These are phyloP conservation scores for Aristolochia fimbriata DNA, from an alignment of 164 flowering plant species.

Conservation along the genomic window DNA sequence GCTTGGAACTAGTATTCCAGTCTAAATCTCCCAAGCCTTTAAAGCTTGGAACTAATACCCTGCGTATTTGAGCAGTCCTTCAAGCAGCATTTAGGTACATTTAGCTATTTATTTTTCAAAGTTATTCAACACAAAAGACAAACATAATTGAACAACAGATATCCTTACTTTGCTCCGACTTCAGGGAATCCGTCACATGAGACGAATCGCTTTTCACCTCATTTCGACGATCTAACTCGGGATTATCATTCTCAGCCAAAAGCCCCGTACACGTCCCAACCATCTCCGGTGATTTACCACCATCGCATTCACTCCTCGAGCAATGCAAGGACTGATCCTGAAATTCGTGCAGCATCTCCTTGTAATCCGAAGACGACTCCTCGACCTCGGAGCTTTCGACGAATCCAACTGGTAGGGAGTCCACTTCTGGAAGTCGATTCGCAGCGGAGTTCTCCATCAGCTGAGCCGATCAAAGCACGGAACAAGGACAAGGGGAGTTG, in stretches of 20 bases:
- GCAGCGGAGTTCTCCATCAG: conserved; percentile 46
- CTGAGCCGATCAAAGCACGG: too few relatives aligned
- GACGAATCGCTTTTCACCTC: conserved; percentile 1
- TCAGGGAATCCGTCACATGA: conserved; percentile 11
- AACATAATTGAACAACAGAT: background rate
- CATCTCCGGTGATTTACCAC: conserved; percentile 1
- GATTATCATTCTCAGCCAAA: conserved; percentile 7
- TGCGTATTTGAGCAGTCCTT: background rate
- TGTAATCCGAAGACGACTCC: conserved; percentile 24
- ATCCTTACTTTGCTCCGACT: conserved; percentile 21
- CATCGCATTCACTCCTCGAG: conserved; percentile 3
- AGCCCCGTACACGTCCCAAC: conserved; percentile 2
- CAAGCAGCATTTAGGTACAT: background rate
- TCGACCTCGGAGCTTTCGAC: conserved; percentile 51
- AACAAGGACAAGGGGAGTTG: too few relatives aligned
- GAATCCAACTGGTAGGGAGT: conserved; percentile 74
- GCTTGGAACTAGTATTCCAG: background rate
- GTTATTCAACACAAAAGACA: background rate
- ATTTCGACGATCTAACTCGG: too few relatives aligned
- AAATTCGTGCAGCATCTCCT: conserved; percentile 17
- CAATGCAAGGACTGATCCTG: background rate
- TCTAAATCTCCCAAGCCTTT: background rate
- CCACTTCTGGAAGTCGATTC: conserved; percentile 65
- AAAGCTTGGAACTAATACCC: background rate
- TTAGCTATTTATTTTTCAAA: too few relatives aligned